Evolutionary conservation across 106 monocot species (phyloP), one percentile per base, ranked within the genome.

Genomic region (Dactylorhiza incarnata): DNA sequence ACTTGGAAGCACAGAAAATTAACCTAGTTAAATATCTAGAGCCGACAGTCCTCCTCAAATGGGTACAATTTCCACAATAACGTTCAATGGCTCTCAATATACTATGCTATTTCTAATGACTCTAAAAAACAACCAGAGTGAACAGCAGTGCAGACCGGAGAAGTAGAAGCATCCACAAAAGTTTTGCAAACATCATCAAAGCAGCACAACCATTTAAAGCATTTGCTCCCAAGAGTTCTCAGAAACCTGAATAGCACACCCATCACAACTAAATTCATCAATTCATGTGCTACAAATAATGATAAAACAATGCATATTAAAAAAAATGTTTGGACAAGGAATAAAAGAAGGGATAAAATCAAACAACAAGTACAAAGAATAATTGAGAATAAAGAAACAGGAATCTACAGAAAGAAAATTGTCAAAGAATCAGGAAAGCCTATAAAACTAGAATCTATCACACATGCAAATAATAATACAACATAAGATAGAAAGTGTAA

Each of bases 191-290:
- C 73, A 74, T 81, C 85, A 81, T 85, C 78, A 81, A 87, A 78
- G 81, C 51, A 84, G 84, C 84, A 87, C 78, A 84, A 82, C 81
- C 84, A 87, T 82, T 77, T 75, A 76, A 87, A 82, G 79, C 74
- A 84, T 79, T 81, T 82, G 82, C 87, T 84, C 84, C 87, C 81
- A 87, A 82, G 80, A 86, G 76, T 82, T 82, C 77, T 48, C 79
- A 87, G 48, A 84, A 24, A 87, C 87, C 87, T 87, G 87, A 84
- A 82, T 82, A 58, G 82, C 75, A 84, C 68, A 70, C 45, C 74
- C 79, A 82, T 49, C 49, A 78, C 45, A 77, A 77, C 51, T 77
- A 68, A 80, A 79, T 79, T 73, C 16, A 84, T 81, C 76, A 72
- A 65, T 74, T 68, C 76, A 71, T 70, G 17, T 17, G 17, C 17